Base-by-base conservation (phyloP, 2,329 filamentous ascomycete genomes). In the Arthrobotrys megalospora region DNA sequence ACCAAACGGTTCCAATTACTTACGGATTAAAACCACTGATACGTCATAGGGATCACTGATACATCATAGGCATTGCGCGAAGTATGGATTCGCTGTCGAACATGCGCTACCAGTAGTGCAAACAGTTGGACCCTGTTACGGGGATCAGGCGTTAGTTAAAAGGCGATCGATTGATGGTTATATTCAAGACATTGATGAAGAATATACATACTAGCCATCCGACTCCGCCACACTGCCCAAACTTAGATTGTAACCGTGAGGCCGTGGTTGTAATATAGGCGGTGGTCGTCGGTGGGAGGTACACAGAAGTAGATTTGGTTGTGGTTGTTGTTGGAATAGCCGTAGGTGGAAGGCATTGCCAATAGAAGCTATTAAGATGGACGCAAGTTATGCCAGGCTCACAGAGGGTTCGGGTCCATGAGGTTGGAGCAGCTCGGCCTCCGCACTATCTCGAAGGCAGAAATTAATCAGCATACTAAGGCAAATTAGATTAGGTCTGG, bases 31-130 rank as follows among this genome's bases (percentile, higher is more conserved):
- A n/a, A n/a, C n/a, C n/a, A n/a, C n/a, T n/a, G n/a, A n/a, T n/a
- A n/a, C n/a, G n/a, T n/a, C n/a, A n/a, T n/a, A n/a, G n/a, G n/a
- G n/a, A n/a, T n/a, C n/a, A n/a, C n/a, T n/a, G n/a, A n/a, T n/a
- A n/a, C n/a, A n/a, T n/a, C n/a, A n/a, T n/a, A 64, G 21, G 7
- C 60, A 64, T 36, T 64, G 60, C 12, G 60, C 60, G 19, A 64
- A 64, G 19, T 64, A 64, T 6, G 60, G 41, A 21, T 64, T 64
- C 10, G 60, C 60, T 1, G 60, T 64, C 8, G 28, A 34, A 38
- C 60, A 64, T 12, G n/a, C 12, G 24, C 32, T 10, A 8, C 21
- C 21, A 12, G 60, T 7, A 16, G 21, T 32, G 12, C 60, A 64
- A 50, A 32, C 43, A 12, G 32, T 8, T 36, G 52, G 52, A 8